Base-by-base conservation (phyloP, 805 yeast species). In the Candida lessepsii region DNA sequence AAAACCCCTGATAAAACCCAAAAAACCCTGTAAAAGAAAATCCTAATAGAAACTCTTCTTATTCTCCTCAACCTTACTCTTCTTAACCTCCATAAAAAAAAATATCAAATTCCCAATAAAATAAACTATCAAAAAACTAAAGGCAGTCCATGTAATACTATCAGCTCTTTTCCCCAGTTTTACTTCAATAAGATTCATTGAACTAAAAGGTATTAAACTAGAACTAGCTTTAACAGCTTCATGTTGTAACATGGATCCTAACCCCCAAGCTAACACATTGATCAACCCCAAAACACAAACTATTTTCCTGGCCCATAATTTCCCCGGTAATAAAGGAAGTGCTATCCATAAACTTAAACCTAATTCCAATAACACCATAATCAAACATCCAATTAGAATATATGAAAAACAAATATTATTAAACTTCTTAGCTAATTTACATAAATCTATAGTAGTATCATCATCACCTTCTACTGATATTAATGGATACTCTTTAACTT, bases 181-280 rank as follows among this genome's bases (percentile, higher is more conserved):
- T 1, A 73, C 76, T 9, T 53, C 41, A 0, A 81, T 54, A 9
- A 76, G 65, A 0, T 67, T 61, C 73, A 80, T 67, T 14, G 83
- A 76, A 9, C 83, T 69, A 1, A 65, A 57, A 2, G 71, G 70
- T 0, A 77, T 67, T 23, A 80, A 52, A n/a, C 54, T 48, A 6
- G 53, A 49, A 4, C 75, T 69, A 2, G 81, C 61, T 27, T 62
- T 63, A 0, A 71, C 67, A 0, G 83, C 83, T 37, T 80, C 78
- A 49, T 78, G 80, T 36, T 73, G 72, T 65, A 84, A 72, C 75
- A 81, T 79, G 1, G 85, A 67, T 2, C 85, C 85, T 20, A 80
- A 58, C 0, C 84, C 86, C 83, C 85, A 80, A 2, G 80, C 30
- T 3, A 80, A 53, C 4, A 70, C 63, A 33, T 67, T 48, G 0